Percentiles rank a stretch among this genome's conserved stretches.
Evolutionary conservation across 306 rosid genomes (phyloP).

Genomic region (Elaeagnus macrophylla): DNA sequence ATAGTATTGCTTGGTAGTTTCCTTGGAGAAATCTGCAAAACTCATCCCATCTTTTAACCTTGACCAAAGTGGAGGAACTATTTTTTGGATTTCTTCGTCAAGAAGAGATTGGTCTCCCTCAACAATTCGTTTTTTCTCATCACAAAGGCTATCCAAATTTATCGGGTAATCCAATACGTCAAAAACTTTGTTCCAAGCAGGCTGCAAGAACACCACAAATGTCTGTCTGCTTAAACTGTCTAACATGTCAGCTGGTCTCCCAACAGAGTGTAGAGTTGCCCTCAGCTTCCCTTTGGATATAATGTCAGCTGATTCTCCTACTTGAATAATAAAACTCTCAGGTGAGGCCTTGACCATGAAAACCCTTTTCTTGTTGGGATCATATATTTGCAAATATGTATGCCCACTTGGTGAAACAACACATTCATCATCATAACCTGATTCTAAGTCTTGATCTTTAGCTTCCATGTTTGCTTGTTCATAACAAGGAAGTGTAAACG

Average conservation of each 20-base stretch:
- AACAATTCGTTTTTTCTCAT: too few species aligned
- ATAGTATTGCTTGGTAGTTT: constrained; percentile 80
- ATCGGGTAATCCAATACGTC: constrained; percentile 28
- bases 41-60: constrained; percentile 91
- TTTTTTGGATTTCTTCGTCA: too few species aligned
- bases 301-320: constrained; percentile 80
- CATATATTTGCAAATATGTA: too few species aligned
- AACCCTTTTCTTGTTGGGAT: constrained; percentile 44
- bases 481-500: constrained; percentile 32
- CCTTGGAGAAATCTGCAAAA: constrained; percentile 74
- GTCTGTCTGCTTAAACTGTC: constrained; percentile 67
- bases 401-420: too few species aligned
- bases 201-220: constrained; percentile 83
- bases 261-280: constrained; percentile 66
- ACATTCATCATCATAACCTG: too few species aligned
- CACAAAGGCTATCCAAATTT: too few species aligned
- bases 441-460: too few species aligned
- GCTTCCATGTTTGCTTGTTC: constrained; percentile 43
- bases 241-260: constrained; percentile 31
- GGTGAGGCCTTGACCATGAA: constrained; percentile 45
- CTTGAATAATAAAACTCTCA: constrained; percentile 69
- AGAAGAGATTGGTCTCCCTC: too few species aligned
- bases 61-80: too few species aligned
- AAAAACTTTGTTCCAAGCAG: constrained; percentile 80
- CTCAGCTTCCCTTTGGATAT: constrained; percentile 64